Evolutionary conservation across 768 basidiomycete species (phyloP).

Genomic region (Russula abietina): DNA sequence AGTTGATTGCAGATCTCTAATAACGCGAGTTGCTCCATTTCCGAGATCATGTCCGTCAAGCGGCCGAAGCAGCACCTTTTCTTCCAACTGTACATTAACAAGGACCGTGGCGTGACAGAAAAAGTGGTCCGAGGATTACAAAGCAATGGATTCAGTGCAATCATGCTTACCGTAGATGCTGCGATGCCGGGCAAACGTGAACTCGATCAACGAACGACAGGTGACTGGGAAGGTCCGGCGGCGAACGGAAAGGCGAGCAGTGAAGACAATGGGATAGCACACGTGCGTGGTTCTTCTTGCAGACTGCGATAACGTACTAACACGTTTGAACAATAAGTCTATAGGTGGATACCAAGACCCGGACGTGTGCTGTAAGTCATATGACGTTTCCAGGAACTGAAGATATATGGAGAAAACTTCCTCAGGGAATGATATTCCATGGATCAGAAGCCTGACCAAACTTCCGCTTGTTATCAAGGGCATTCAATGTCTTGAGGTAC

Average conservation of each 20-base stretch:
- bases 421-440: constrained; percentile 34
- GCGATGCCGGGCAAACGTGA: constrained; percentile 41
- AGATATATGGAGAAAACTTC: not conserved
- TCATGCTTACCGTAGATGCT: constrained; percentile 47
- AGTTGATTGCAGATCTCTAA: constrained; percentile 28
- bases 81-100: constrained; percentile 44
- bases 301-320: not conserved
- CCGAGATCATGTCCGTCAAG: constrained; percentile 31
- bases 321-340: constrained; percentile 23
- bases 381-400: not conserved
- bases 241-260: constrained; percentile 21
- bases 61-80: constrained; percentile 29
- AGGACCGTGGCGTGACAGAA: constrained; percentile 37
- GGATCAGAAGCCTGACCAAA: constrained; percentile 37
- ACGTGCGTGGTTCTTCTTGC: constrained; percentile 22
- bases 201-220: constrained; percentile 32
- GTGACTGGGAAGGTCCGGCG: constrained; percentile 28
- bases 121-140: constrained; percentile 36
- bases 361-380: constrained; percentile 31
- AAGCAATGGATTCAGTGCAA: constrained; percentile 38
- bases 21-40: constrained; percentile 33
- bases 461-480: constrained; percentile 43
- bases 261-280: constrained; percentile 27
- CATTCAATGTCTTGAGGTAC: constrained; percentile 42
- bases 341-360: constrained; percentile 33